These are phyloP conservation scores for Elongisporangium anandrum DNA, from an alignment of 352 stramenopile genomes.

Conservation along the genomic window DNA sequence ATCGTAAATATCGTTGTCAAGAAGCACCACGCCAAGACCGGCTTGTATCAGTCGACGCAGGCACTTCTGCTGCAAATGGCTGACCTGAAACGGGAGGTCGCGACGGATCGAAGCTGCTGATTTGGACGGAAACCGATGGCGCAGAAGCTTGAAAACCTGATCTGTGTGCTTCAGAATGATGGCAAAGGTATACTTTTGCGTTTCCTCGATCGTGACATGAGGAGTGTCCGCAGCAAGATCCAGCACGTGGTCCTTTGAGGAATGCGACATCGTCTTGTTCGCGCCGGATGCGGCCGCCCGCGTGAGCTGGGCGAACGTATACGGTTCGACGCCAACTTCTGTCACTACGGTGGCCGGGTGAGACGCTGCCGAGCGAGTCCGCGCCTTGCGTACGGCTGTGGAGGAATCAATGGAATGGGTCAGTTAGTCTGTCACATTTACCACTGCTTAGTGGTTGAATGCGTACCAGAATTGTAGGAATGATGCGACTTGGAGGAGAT, in stretches of 20 bases:
- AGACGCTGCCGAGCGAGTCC: slow-evolving; percentile 9
- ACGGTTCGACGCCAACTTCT: slow-evolving; percentile 41
- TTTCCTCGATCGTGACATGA: slow-evolving; percentile 80
- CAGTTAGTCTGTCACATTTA: background rate
- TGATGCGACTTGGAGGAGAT: slow-evolving; percentile 13
- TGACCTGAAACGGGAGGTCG: slow-evolving; percentile 66
- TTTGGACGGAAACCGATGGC: slow-evolving; percentile 64
- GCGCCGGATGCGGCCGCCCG: slow-evolving; percentile 4
- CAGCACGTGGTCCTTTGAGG: background rate
- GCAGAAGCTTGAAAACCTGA: slow-evolving; percentile 67
- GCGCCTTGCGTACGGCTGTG: slow-evolving; percentile 3
- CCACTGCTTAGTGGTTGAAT: background rate
- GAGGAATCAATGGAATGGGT: background rate
- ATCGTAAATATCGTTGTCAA: slow-evolving; percentile 71
- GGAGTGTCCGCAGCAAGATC: slow-evolving; percentile 29
- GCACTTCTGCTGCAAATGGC: slow-evolving; percentile 75
- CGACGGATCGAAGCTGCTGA: slow-evolving; percentile 61
- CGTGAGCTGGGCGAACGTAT: slow-evolving; percentile 34
- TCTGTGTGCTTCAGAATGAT: slow-evolving; percentile 81
- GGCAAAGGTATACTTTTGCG: slow-evolving; percentile 87
- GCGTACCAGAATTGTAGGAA: background rate
- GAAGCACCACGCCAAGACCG: slow-evolving; percentile 57
- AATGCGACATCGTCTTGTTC: slow-evolving; percentile 2
- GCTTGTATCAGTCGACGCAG: slow-evolving; percentile 78
- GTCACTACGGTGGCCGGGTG: slow-evolving; percentile 34